Base-by-base conservation (phyloP, 2,329 filamentous ascomycete species). In the Endocalyx cinctus region DNA sequence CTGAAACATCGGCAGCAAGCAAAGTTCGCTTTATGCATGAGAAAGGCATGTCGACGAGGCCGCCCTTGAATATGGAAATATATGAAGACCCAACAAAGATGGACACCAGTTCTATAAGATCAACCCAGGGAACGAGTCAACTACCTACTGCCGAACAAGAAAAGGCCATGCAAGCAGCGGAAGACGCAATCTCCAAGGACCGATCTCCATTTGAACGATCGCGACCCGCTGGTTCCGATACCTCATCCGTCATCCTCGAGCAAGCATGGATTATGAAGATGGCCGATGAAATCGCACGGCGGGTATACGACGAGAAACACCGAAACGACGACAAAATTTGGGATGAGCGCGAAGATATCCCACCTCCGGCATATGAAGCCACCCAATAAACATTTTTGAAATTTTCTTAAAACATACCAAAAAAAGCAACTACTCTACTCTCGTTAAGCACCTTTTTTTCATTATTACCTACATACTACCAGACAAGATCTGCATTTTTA, bases 231-330 rank as follows among this genome's bases (percentile, higher is more conserved):
- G 51, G 52, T 45, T 71, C 69, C 1, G 72, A 76, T 19, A 67
- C 64, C 5, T 69, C 72, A 10, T 74, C 74, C 0, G 69, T 72
- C 17, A 85, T 87, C 30, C 66, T 87, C 17, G 84, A 88, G 55
- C 82, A 87, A 58, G 86, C 85, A 3, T 92, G 86, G 84, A 84
- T 92, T 63, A 79, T 83, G 66, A 92, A 95, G 67, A 92, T 98
- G 77, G 89, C 90, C 5, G 82, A 82, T 43, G 92, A 97, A 60
- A 90, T 97, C 50, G 87, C 88, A 22, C 72, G 81, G 31, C 83
- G 87, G 35, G 87, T 94, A 45, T 86, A 90, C 46, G 86, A 95
- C 47, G 86, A 95, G 63, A 92, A 95, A 62, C 67, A 70, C 34
- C 66, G 69, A 22, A 67, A 73, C 33, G 63, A 66, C 17, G 59